Conservation (phyloP, 345 rosid species). For the Eutrema yunnanense region DNA sequence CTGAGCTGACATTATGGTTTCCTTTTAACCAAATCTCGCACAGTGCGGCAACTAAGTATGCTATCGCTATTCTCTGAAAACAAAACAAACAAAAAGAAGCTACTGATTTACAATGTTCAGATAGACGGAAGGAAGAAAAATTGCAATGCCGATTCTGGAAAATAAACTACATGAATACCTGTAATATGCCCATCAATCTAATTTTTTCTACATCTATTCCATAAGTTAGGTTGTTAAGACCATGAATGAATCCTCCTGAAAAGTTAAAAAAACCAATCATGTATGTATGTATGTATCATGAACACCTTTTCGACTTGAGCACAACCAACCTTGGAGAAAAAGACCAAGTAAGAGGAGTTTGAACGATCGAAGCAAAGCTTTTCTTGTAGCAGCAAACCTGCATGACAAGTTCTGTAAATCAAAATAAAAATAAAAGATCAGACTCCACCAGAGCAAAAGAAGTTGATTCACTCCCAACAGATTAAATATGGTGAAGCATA, state of each 20-base stretch:
- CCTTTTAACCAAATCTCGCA: conserved; percentile 88
- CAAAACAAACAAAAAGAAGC: not conserved
- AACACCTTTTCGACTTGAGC: no score
- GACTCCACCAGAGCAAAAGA: not conserved
- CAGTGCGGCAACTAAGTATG: conserved; percentile 58
- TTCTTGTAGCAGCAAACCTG: conserved; percentile 55
- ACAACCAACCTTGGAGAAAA: conserved; percentile 67
- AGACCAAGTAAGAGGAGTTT: conserved; percentile 62
- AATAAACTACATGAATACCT: conserved; percentile 36
- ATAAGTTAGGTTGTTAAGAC: conserved; percentile 49
- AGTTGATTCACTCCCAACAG: not conserved
- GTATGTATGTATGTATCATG: no score
- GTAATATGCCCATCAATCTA: conserved; percentile 76
- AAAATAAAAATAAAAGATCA: not conserved
- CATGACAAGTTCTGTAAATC: conserved; percentile 45
- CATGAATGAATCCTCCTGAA: conserved; percentile 82
- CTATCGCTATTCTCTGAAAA: conserved; percentile 73
- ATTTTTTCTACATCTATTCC: conserved; percentile 57
- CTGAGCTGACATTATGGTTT: conserved; percentile 39
- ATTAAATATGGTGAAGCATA: not conserved
- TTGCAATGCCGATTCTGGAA: no score
- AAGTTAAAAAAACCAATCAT: not conserved
- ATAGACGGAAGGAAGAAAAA: not conserved
- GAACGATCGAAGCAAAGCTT: conserved; percentile 49
- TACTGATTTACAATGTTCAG: not conserved